Evolutionary conservation across 176 grass and related monocot species (phyloP).

Genomic region (Cenchrus fungigraminus): DNA sequence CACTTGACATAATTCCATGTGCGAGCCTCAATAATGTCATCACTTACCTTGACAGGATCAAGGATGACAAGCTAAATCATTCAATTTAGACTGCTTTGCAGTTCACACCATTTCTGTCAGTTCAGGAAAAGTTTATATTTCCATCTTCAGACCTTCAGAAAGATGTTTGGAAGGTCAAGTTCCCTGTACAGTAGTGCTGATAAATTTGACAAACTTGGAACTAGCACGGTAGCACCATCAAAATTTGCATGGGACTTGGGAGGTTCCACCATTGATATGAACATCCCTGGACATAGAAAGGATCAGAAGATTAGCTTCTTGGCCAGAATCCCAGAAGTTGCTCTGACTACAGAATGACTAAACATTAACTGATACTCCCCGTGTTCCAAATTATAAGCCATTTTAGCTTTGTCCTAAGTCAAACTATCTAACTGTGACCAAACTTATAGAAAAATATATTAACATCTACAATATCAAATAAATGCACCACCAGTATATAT

Average conservation of each 20-base stretch:
- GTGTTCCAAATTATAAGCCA: no score
- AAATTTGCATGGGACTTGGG: conserved; percentile 26
- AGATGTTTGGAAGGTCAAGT: conserved; percentile 28
- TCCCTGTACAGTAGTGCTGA: conserved; percentile 23
- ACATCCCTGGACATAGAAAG: conserved; percentile 49
- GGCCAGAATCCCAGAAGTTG: neutral
- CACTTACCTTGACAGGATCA: conserved; percentile 40
- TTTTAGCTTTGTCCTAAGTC: no score
- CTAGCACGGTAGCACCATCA: conserved; percentile 36
- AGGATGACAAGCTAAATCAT: conserved; percentile 30
- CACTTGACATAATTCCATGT: conserved; percentile 34
- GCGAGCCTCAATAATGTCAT: conserved; percentile 27
- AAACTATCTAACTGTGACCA: no score
- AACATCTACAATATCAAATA: no score
- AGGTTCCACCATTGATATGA: conserved; percentile 25
- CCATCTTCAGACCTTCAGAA: conserved; percentile 34
- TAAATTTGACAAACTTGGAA: conserved; percentile 14
- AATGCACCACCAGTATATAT: no score
- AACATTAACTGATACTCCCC: neutral
- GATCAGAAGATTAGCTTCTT: conserved; percentile 24
- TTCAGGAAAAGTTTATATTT: conserved; percentile 33
- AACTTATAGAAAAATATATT: no score
- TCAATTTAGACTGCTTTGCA: conserved; percentile 28
- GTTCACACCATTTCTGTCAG: conserved; percentile 37
- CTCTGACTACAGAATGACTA: neutral